Evolutionary conservation across 164 flowering plant species (phyloP), one percentile per base, ranked within the genome.

Genomic region (Nymphaea colorata): DNA sequence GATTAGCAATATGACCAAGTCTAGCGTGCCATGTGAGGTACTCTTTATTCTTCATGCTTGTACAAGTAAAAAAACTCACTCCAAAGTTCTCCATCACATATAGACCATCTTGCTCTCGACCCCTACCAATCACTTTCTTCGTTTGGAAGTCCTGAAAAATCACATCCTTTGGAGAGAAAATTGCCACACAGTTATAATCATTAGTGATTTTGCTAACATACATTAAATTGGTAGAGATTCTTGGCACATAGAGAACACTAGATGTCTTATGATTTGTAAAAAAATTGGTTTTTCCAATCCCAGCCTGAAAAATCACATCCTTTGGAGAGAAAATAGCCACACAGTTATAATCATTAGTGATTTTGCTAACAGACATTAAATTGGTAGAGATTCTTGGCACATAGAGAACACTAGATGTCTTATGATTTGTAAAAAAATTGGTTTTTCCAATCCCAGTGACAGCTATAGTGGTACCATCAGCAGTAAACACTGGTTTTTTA

Each of bases 251-350:
- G 36, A 70, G 68, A 4, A 61, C 67, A 70, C 25, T 18, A 3
- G 72, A 64, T n/a, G 18, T 57, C 14, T 47, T 17, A 53, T 2
- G 4, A 42, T 42, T 0, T 15, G 16, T 15, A 65, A 64, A 64
- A 43, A 70, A 36, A 5, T 43, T 59, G 42, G 53, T 44, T 70
- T 65, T 70, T n/a, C 67, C 68, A 53, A 18, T 3, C 6, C 68
- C 64, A 55, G n/a, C n/a, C n/a, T n/a, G n/a, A 42, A 59, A 42
- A 4, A 41, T 51, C 18, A 70, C 41, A 65, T 36, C 6, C 42
- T 17, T 57, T 17, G 66, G 71, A 3, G 66, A 68, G 42, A 68
- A 68, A 68, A 68, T 62, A 62, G 62, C 71, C 61, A 61, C 18
- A 47, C 71, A 68, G n/a, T 68, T 68, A 41, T 18, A 61, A 12